Conservation (phyloP, 345 rosid genomes). For the Citrus unshiu region DNA sequence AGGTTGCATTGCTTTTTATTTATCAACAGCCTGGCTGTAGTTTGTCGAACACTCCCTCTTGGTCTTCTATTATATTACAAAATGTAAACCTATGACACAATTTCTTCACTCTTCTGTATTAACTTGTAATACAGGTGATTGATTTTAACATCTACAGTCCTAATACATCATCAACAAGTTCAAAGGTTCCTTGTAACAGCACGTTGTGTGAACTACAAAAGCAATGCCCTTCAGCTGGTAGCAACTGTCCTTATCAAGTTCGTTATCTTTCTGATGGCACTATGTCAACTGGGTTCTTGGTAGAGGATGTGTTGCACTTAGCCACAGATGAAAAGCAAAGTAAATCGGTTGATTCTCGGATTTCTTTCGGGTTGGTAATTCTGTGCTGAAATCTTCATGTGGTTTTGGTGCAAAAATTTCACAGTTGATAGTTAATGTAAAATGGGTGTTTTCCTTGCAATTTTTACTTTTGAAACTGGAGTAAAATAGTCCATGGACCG, state of each 20-base stretch:
- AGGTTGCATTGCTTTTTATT: background rate
- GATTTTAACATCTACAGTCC: slow-evolving; percentile 69
- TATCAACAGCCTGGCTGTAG: background rate
- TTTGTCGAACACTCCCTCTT: background rate
- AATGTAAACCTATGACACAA: background rate
- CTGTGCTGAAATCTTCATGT: background rate
- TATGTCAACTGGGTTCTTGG: slow-evolving; percentile 60
- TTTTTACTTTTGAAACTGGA: background rate
- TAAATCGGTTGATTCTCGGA: slow-evolving; percentile 41
- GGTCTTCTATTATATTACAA: background rate
- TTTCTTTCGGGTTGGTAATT: slow-evolving; percentile 60
- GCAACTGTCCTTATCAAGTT: slow-evolving; percentile 60
- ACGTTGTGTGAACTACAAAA: slow-evolving; percentile 38
- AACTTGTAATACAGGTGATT: slow-evolving; percentile 33
- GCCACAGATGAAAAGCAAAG: slow-evolving; percentile 33
- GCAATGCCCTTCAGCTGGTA: slow-evolving; percentile 47
- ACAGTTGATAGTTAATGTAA: background rate
- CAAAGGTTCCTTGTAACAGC: slow-evolving; percentile 59
- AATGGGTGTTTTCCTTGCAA: background rate
- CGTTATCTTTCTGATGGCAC: slow-evolving; percentile 70
- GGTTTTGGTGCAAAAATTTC: background rate
- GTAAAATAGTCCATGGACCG: background rate
- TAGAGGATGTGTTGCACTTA: slow-evolving; percentile 70
- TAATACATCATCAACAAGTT: slow-evolving; percentile 60
- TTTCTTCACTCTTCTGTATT: background rate